A percentile compares a stretch with the other conserved stretches of the same genome.
phyloP scores from a whole-genome alignment of 1,284 basidiomycete species.

The Puccinia horiana region DNA sequence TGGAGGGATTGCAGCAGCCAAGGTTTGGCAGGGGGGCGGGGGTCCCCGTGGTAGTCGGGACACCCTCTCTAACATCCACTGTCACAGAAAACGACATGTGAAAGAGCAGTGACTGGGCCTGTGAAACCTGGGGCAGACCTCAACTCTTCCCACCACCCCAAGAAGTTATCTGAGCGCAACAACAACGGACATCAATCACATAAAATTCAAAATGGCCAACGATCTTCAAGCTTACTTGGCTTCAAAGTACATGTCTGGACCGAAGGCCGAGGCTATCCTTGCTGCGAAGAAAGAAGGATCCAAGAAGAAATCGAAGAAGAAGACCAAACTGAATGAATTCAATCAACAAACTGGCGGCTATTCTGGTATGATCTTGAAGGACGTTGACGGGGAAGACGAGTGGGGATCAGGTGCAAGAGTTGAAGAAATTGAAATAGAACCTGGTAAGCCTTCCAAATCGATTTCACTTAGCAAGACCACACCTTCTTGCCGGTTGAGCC shows the following conservation, averaged over 20 bases:
- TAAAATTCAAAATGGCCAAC: constrained; percentile 27
- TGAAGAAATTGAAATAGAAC: constrained; percentile 21
- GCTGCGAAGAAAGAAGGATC: constrained; percentile 65
- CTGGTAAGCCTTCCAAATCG: neutral
- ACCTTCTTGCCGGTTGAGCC: neutral
- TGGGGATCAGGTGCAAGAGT: constrained; percentile 51
- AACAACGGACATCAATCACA: neutral
- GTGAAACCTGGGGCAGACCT: neutral
- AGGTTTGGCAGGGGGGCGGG: too few relatives aligned
- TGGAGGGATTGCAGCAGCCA: too few relatives aligned
- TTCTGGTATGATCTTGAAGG: constrained; percentile 44
- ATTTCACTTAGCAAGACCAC: neutral
- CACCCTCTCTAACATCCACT: too few relatives aligned
- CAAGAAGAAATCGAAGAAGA: constrained; percentile 72
- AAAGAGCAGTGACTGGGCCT: too few relatives aligned
- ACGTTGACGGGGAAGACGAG: constrained; percentile 3
- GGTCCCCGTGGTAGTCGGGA: too few relatives aligned
- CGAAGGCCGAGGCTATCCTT: constrained; percentile 93
- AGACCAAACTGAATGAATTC: constrained; percentile 55
- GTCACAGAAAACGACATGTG: too few relatives aligned
- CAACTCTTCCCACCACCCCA: neutral
- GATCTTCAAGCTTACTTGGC: constrained; percentile 64
- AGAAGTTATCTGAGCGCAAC: neutral
- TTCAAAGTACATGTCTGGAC: constrained; percentile 84
- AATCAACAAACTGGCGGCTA: neutral